These are phyloP conservation scores for Colletotrichum sp. DNA, from an alignment of 2,329 filamentous ascomycete species.

Conservation along the genomic window DNA sequence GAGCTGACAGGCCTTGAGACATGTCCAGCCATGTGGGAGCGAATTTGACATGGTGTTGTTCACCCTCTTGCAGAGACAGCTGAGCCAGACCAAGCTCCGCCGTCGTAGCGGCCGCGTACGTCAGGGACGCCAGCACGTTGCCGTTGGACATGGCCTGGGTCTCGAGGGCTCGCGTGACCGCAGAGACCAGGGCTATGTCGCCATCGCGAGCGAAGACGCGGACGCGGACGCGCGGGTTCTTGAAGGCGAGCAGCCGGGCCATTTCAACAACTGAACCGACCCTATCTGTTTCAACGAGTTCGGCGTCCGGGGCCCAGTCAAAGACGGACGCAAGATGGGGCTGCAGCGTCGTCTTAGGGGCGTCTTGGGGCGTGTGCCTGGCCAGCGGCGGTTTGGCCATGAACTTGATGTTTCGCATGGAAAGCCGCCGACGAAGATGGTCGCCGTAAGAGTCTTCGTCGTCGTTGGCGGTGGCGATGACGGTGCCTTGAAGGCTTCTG, in stretches of 20 bases:
- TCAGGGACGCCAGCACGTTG: not conserved
- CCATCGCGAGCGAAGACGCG: not conserved
- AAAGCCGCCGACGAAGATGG: not conserved
- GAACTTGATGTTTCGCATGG: not conserved
- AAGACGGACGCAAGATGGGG: not conserved
- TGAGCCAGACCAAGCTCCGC: not conserved
- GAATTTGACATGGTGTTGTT: not conserved
- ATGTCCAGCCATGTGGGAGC: not conserved
- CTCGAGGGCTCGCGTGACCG: not conserved
- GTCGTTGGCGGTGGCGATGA: not conserved
- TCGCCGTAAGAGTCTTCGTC: not conserved
- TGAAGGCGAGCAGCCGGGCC: not conserved
- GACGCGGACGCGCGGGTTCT: not conserved
- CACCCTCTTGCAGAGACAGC: not conserved
- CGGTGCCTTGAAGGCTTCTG: not conserved
- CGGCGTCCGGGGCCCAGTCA: not conserved
- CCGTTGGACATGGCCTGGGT: not conserved
- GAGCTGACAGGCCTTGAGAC: not conserved
- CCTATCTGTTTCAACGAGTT: not conserved
- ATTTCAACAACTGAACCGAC: not conserved
- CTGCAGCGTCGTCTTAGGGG: not conserved
- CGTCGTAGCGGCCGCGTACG: not conserved
- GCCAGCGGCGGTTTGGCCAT: not conserved
- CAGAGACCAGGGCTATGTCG: not conserved
- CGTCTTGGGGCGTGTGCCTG: not conserved